A percentile compares a stretch with the other conserved stretches of the same genome.
These are phyloP conservation scores for Cyberlindnera galapagoensis DNA, from an alignment of 805 yeast species.

Conservation along the genomic window DNA sequence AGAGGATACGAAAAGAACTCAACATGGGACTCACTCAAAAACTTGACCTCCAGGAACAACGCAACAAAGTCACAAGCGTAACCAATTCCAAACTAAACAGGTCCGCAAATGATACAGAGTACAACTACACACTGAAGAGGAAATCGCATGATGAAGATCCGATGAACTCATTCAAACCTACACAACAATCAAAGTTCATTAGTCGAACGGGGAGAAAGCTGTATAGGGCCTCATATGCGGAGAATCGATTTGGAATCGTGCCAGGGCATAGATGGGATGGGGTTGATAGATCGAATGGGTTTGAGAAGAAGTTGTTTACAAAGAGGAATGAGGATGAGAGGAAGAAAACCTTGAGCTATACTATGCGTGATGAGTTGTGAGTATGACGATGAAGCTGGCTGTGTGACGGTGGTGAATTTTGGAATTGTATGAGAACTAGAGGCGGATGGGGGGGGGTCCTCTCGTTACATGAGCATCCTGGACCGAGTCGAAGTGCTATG, in stretches of 20 bases:
- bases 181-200: conserved; percentile 18
- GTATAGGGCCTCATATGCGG: conserved; percentile 49
- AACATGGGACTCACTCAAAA: conserved; percentile 36
- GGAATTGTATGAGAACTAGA: no score
- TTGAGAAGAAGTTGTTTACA: conserved; percentile 58
- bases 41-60: conserved; percentile 31
- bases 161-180: conserved; percentile 38
- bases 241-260: conserved; percentile 65
- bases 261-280: conserved; percentile 95
- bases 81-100: conserved; percentile 23
- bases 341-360: conserved; percentile 25
- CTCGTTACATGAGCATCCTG: no score
- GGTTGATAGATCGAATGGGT: conserved; percentile 82
- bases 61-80: conserved; percentile 24
- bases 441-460: no score
- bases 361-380: conserved; percentile 39
- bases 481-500: no score
- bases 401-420: no score
- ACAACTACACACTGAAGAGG: conserved; percentile 28
- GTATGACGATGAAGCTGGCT: no score
- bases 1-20: conserved; percentile 22
- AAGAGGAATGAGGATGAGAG: conserved; percentile 32
- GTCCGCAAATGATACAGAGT: conserved; percentile 33
- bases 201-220: conserved; percentile 44
- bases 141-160: conserved; percentile 58